Conservation (phyloP, 805 yeast genomes). For the Ogataea dorogensis region DNA sequence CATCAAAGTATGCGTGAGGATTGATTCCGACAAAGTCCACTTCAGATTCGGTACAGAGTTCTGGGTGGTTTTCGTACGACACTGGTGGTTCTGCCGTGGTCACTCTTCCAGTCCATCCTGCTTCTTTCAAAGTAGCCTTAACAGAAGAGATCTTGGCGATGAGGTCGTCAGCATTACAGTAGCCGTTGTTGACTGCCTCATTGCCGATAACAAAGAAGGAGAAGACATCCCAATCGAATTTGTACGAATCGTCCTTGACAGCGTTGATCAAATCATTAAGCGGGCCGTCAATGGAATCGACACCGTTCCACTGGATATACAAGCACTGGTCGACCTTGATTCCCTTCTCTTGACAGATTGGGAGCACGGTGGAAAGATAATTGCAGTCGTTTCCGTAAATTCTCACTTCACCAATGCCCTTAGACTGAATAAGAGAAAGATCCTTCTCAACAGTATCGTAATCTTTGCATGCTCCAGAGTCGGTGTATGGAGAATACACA, state of each 20-base stretch:
- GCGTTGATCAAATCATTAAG: constrained; percentile 38
- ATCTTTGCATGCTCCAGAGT: constrained; percentile 67
- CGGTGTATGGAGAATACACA: constrained; percentile 77
- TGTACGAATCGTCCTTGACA: constrained; percentile 31
- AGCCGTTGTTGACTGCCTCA: constrained; percentile 74
- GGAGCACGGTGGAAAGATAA: constrained; percentile 61
- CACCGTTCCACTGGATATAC: constrained; percentile 70
- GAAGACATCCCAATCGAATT: constrained; percentile 69
- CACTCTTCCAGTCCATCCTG: constrained; percentile 75
- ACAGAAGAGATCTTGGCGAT: constrained; percentile 63
- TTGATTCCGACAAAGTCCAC: constrained; percentile 85
- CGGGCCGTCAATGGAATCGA: constrained; percentile 62
- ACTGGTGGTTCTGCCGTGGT: constrained; percentile 93
- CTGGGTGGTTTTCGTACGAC: constrained; percentile 58
- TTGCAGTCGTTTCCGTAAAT: constrained; percentile 87
- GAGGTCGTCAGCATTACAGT: constrained; percentile 59
- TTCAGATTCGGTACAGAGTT: constrained; percentile 63
- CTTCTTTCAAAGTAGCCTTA: constrained; percentile 51
- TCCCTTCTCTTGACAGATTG: constrained; percentile 58
- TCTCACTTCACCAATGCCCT: constrained; percentile 67
- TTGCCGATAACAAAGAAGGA: constrained; percentile 81
- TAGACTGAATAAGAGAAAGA: constrained; percentile 52
- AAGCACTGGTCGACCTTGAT: constrained; percentile 81
- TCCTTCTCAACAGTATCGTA: constrained; percentile 54
- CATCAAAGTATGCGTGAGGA: constrained; percentile 82